Evolutionary conservation across 2,329 filamentous ascomycete genomes (phyloP).

Genomic region (Fragosphaeria purpurea): DNA sequence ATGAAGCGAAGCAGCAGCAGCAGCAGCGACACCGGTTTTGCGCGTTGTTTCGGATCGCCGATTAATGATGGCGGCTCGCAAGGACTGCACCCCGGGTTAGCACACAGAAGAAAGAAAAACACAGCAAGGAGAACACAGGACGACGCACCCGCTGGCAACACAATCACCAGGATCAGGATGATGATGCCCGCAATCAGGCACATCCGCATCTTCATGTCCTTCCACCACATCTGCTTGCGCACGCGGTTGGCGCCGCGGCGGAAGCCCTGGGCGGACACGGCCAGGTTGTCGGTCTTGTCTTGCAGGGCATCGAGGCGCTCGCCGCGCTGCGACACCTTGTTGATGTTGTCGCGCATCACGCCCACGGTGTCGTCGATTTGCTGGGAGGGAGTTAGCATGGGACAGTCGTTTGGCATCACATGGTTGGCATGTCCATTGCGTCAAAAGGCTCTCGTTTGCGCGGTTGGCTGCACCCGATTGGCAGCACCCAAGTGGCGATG

Average conservation of each 20-base stretch:
- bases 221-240: conserved; percentile 99
- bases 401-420: too few relatives aligned
- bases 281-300: conserved; percentile 91
- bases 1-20: too few relatives aligned
- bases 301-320: conserved; percentile 78
- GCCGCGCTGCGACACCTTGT: conserved; percentile 89
- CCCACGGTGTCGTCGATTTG: conserved; percentile 96
- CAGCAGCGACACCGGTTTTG: too few relatives aligned
- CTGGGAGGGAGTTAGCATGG: conserved; percentile 35
- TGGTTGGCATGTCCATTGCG: too few relatives aligned
- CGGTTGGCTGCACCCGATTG: too few relatives aligned
- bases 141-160: conserved; percentile 75
- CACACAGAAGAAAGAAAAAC: too few relatives aligned
- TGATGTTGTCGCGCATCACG: conserved; percentile 96
- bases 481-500: too few relatives aligned
- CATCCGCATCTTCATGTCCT: conserved; percentile 99
- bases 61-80: too few relatives aligned
- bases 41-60: too few relatives aligned
- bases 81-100: too few relatives aligned
- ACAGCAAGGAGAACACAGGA: too few relatives aligned
- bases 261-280: conserved; percentile 88
- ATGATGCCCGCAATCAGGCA: conserved; percentile 88
- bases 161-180: conserved; percentile 84
- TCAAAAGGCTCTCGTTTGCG: too few relatives aligned
- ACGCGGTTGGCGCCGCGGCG: conserved; percentile 92